These are phyloP conservation scores for Colletotrichum orbiculare DNA, from an alignment of 2,329 filamentous ascomycete species.

Conservation along the genomic window DNA sequence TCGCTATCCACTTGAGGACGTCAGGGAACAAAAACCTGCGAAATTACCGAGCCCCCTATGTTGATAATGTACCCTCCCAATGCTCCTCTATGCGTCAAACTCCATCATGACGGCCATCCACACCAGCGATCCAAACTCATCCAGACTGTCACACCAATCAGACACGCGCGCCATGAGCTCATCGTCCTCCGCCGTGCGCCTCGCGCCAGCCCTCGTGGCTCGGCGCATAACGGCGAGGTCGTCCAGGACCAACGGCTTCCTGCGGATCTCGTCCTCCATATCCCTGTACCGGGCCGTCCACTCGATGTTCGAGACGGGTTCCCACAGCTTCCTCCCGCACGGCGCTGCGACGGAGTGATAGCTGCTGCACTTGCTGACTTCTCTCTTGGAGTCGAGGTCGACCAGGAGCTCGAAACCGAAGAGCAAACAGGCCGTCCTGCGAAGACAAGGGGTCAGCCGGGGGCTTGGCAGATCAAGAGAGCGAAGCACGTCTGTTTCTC, in stretches of 20 bases:
- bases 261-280: not conserved
- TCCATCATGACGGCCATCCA: constrained; percentile 48
- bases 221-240: constrained; percentile 7
- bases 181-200: constrained; percentile 3
- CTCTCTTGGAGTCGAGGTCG: constrained; percentile 8
- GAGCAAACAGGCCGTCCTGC: constrained; percentile 19
- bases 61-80: no score
- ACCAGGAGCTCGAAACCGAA: constrained; percentile 24
- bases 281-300: constrained; percentile 23
- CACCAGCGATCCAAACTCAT: constrained; percentile 42
- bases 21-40: no score
- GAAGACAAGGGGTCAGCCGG: not conserved
- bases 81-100: not conserved
- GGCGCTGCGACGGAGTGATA: constrained; percentile 16
- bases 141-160: constrained; percentile 42
- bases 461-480: no score
- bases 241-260: constrained; percentile 9
- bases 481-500: not conserved
- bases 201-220: not conserved
- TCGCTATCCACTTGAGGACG: no score
- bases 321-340: constrained; percentile 19
- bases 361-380: not conserved
- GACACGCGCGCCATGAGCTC: constrained; percentile 34
- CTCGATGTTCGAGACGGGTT: constrained; percentile 11
- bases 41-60: no score